Percentiles rank a stretch among this genome's conserved stretches.
phyloP scores from a whole-genome alignment of 108 stramenopile species.

The Cylindrotheca closterium region DNA sequence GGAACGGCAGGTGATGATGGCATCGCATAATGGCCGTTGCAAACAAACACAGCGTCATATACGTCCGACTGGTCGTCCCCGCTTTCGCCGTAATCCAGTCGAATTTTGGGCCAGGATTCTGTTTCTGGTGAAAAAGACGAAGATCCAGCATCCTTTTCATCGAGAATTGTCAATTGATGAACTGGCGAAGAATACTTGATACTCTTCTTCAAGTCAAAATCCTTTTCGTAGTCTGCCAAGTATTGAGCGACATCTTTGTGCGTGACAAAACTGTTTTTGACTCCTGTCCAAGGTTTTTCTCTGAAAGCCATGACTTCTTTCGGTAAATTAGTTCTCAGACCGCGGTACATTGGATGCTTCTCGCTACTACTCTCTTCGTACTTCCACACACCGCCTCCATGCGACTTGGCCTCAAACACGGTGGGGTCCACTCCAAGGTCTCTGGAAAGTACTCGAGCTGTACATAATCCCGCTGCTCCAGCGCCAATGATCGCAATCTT shows the following conservation, averaged over 20 bases:
- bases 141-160: not conserved
- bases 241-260: constrained; percentile 66
- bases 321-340: constrained; percentile 79
- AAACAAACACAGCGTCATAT: constrained; percentile 87
- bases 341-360: constrained; percentile 72
- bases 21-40: constrained; percentile 88
- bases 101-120: constrained; percentile 40
- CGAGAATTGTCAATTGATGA: constrained; percentile 50
- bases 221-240: constrained; percentile 49
- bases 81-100: constrained; percentile 30
- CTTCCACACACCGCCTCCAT: constrained; percentile 71
- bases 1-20: constrained; percentile 58
- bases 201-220: constrained; percentile 45
- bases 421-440: constrained; percentile 13
- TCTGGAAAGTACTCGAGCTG: constrained; percentile 65
- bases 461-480: constrained; percentile 74
- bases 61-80: constrained; percentile 36
- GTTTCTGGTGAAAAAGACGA: constrained; percentile 6
- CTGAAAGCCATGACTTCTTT: constrained; percentile 84
- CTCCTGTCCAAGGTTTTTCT: constrained; percentile 65
- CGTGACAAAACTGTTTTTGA: constrained; percentile 63
- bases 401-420: constrained; percentile 55
- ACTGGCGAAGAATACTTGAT: constrained; percentile 58
- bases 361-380: constrained; percentile 24
- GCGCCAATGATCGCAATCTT: constrained; percentile 79